Evolutionary conservation across 2,329 filamentous ascomycete genomes (phyloP).

Genomic region (Penicillium griseofulvum): DNA sequence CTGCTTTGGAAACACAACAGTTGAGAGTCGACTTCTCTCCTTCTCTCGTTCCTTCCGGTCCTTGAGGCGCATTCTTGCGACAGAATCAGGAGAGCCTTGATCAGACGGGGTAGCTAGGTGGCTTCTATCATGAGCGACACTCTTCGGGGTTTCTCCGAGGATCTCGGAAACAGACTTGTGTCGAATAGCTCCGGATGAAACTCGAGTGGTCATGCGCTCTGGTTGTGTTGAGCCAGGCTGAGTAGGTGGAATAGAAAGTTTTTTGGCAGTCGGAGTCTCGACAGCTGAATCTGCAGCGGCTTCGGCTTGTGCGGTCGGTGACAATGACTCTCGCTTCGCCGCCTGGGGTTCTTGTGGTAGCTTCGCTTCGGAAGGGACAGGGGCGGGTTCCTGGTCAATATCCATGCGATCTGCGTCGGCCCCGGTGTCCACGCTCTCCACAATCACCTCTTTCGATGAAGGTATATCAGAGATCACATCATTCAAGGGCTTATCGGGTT

Average conservation of each 20-base stretch:
- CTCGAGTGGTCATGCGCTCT: constrained; percentile 65
- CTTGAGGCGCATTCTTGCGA: constrained; percentile 42
- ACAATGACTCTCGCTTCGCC: constrained; percentile 12
- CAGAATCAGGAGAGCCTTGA: constrained; percentile 31
- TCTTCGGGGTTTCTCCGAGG: constrained; percentile 57
- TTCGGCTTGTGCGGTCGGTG: constrained; percentile 15
- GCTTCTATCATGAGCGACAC: constrained; percentile 34
- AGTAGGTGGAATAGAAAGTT: constrained; percentile 19
- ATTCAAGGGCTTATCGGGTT: constrained; percentile 27
- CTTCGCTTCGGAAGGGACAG: constrained; percentile 12
- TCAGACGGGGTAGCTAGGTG: constrained; percentile 23
- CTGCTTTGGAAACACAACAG: constrained; percentile 75
- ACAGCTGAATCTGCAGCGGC: constrained; percentile 10
- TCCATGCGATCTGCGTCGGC: constrained; percentile 20
- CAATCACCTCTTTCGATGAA: constrained; percentile 27
- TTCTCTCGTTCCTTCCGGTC: constrained; percentile 59
- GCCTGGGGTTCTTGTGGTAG: constrained; percentile 11
- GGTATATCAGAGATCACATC: constrained; percentile 8
- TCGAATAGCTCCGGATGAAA: constrained; percentile 67
- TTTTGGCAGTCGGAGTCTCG: constrained; percentile 18
- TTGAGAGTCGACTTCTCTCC: constrained; percentile 63
- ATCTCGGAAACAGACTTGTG: constrained; percentile 74
- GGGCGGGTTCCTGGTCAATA: constrained; percentile 14
- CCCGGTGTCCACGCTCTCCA: constrained; percentile 21
- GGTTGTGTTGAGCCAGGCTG: constrained; percentile 35